These are phyloP conservation scores for Vitis rupestris DNA, from an alignment of 164 flowering plant genomes.

Conservation along the genomic window DNA sequence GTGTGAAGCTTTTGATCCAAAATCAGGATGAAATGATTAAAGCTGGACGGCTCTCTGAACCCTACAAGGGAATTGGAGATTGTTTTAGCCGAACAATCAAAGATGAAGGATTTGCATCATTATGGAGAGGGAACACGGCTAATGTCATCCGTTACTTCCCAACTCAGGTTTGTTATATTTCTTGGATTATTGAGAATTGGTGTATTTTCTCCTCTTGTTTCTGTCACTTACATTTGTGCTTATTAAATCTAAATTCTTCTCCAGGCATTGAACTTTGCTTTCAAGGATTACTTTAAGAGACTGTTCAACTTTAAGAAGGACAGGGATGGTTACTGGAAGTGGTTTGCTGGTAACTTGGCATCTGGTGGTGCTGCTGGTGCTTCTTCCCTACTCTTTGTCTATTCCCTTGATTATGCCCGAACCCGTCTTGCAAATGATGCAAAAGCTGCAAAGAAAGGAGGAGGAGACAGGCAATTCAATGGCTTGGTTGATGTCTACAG, in stretches of 20 bases:
- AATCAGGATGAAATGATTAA: slow-evolving; percentile 88
- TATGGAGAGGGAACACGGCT: slow-evolving; percentile 91
- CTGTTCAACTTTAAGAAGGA: slow-evolving; percentile 85
- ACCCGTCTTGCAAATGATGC: slow-evolving; percentile 86
- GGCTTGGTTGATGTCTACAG: slow-evolving; percentile 80
- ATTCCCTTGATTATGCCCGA: slow-evolving; percentile 77
- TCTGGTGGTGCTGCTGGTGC: slow-evolving; percentile 97
- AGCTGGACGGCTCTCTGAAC: slow-evolving; percentile 75
- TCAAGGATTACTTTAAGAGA: slow-evolving; percentile 89
- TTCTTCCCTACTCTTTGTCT: slow-evolving; percentile 74
- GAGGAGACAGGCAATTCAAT: slow-evolving; percentile 81
- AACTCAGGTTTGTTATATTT: slow-evolving; percentile 58
- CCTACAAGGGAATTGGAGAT: slow-evolving; percentile 86
- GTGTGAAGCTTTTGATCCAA: slow-evolving; percentile 86
- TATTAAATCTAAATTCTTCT: slow-evolving; percentile 1
- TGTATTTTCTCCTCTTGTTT: background rate
- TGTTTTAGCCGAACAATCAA: slow-evolving; percentile 66
- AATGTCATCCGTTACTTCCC: slow-evolving; percentile 94
- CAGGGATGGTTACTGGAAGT: slow-evolving; percentile 79
- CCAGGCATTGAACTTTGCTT: slow-evolving; percentile 90
- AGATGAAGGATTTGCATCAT: slow-evolving; percentile 62
- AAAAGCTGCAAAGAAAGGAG: slow-evolving; percentile 83
- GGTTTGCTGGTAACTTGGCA: slow-evolving; percentile 86
- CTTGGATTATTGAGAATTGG: background rate
- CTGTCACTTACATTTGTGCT: no score